These are phyloP conservation scores for Samsoniella hepiali DNA, from an alignment of 2,329 filamentous ascomycete genomes.

Conservation along the genomic window DNA sequence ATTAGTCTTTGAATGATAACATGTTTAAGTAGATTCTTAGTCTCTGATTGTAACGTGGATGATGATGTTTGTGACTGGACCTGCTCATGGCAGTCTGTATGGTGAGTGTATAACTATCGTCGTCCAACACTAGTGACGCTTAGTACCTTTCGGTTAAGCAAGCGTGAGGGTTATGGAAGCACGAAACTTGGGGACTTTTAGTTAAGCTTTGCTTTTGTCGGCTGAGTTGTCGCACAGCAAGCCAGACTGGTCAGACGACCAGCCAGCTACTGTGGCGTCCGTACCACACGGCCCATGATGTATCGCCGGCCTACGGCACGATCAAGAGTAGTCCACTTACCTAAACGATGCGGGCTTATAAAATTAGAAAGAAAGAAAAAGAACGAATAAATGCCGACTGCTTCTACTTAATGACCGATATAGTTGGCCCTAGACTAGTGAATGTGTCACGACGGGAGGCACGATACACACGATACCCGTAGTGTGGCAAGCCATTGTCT, in stretches of 20 bases:
- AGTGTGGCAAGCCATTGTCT: background rate
- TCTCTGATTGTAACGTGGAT: too few relatives aligned
- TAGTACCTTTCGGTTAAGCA: too few relatives aligned
- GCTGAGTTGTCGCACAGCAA: background rate
- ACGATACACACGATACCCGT: background rate
- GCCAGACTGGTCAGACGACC: background rate
- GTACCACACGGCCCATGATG: background rate
- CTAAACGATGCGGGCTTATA: too few relatives aligned
- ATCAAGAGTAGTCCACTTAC: too few relatives aligned
- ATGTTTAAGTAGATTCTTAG: background rate
- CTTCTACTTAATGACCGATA: background rate
- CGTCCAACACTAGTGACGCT: too few relatives aligned
- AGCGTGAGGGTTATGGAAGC: too few relatives aligned
- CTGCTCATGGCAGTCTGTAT: too few relatives aligned
- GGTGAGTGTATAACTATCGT: too few relatives aligned
- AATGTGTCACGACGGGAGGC: background rate
- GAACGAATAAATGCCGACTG: background rate
- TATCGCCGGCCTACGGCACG: background rate
- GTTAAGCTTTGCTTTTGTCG: too few relatives aligned
- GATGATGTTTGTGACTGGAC: too few relatives aligned
- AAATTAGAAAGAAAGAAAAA: background rate
- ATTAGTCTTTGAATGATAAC: constrained; percentile 16
- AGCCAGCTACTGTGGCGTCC: background rate
- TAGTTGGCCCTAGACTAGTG: background rate
- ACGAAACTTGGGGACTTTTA: too few relatives aligned